A percentile compares a stretch with the other conserved stretches of the same genome.
phyloP scores from a whole-genome alignment of 768 basidiomycete genomes.

The Boletus vermiculosoides region DNA sequence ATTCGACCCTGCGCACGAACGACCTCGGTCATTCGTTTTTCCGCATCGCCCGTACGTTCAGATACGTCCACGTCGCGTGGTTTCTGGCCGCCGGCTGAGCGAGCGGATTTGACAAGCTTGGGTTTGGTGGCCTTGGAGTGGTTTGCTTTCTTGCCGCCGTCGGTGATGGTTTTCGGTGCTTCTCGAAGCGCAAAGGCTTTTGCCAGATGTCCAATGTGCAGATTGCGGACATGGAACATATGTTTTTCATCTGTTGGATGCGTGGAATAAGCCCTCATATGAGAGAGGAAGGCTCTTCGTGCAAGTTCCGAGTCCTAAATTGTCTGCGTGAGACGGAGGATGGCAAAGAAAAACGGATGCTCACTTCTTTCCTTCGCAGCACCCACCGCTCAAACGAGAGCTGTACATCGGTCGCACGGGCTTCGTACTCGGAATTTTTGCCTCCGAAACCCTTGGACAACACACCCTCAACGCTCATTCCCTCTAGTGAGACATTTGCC shows the following conservation, averaged over 20 bases:
- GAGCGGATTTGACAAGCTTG: constrained; percentile 6
- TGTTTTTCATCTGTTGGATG: constrained; percentile 95
- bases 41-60: constrained; percentile 51
- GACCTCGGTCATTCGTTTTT: constrained; percentile 81
- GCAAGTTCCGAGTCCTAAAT: constrained; percentile 73
- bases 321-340: constrained; percentile 5
- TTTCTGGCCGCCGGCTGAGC: constrained; percentile 19
- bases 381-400: constrained; percentile 96
- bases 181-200: constrained; percentile 91
- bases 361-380: constrained; percentile 63
- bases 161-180: constrained; percentile 53
- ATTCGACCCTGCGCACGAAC: constrained; percentile 82
- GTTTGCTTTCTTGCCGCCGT: constrained; percentile 20
- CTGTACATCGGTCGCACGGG: constrained; percentile 93
- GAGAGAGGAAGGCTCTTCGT: constrained; percentile 84
- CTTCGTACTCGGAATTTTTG: constrained; percentile 74
- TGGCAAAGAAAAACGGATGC: constrained; percentile 21
- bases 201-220: constrained; percentile 93
- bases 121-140: background rate
- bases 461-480: constrained; percentile 66
- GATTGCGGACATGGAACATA: constrained; percentile 92
- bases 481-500: constrained; percentile 50
- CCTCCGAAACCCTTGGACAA: constrained; percentile 86
- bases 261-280: constrained; percentile 95
- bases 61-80: constrained; percentile 36